Evolutionary conservation across 148 eudicot species (phyloP).

Genomic region (Camellia japonica): DNA sequence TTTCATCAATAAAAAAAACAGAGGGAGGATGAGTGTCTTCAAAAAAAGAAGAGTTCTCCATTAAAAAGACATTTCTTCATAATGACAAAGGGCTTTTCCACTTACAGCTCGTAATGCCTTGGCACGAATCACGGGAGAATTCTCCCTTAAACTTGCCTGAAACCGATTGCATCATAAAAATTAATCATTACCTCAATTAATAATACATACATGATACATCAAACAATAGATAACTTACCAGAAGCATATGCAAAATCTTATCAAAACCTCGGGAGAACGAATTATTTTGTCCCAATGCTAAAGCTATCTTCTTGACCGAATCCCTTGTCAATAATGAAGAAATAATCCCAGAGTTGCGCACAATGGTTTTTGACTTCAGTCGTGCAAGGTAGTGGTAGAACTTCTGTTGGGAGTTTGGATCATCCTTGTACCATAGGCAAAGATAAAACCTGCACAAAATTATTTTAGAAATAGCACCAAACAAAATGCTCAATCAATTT

Average conservation of each 20-base stretch:
- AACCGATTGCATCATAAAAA: constrained; percentile 16
- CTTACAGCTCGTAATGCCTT: constrained; percentile 96
- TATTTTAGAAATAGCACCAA: constrained; percentile 1
- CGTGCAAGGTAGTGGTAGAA: constrained; percentile 62
- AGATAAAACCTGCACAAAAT: constrained; percentile 76
- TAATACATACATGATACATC: constrained; percentile 8
- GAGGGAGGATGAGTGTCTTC: constrained; percentile 7
- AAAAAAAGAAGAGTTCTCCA: constrained; percentile 6
- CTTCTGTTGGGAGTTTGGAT: constrained; percentile 53
- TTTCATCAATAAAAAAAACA: constrained; percentile 24
- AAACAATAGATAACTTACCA: constrained; percentile 51
- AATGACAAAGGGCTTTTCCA: constrained; percentile 17
- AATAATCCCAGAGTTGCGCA: constrained; percentile 59
- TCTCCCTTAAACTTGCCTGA: constrained; percentile 91
- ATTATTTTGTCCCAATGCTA: constrained; percentile 72
- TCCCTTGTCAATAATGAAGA: constrained; percentile 69
- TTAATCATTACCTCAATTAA: background rate
- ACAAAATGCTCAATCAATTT: background rate
- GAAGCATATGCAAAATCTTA: constrained; percentile 86
- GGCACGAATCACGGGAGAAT: constrained; percentile 90
- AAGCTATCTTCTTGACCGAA: constrained; percentile 65
- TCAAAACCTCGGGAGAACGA: constrained; percentile 98
- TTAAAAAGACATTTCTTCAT: background rate
- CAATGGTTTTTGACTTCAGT: constrained; percentile 66
- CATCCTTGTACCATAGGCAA: constrained; percentile 96